These are phyloP conservation scores for Fusarium sp. DNA, from an alignment of 2,329 filamentous ascomycete species.

Conservation along the genomic window DNA sequence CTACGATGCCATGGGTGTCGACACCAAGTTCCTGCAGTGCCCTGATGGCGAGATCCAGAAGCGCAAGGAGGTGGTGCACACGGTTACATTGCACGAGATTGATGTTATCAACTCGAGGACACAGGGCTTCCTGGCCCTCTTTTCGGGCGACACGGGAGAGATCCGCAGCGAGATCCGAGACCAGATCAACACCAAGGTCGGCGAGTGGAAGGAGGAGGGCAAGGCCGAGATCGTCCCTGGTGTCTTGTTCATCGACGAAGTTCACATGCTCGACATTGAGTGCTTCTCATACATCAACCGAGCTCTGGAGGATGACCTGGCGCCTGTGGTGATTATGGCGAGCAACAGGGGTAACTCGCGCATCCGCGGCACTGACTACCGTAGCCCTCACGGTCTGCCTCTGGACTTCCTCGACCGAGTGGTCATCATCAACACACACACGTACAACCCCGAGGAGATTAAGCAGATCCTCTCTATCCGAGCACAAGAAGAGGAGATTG, in stretches of 20 bases:
- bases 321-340: slow-evolving; percentile 99
- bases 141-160: slow-evolving; percentile 97
- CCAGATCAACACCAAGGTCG: slow-evolving; percentile 99
- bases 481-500: slow-evolving; percentile 95
- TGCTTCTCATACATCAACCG: slow-evolving; percentile 99
- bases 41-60: slow-evolving; percentile 98
- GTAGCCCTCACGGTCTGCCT: slow-evolving; percentile 90
- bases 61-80: slow-evolving; percentile 96
- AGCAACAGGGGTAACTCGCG: slow-evolving; percentile 93
- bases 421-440: slow-evolving; percentile 93
- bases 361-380: slow-evolving; percentile 94
- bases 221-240: slow-evolving; percentile 98
- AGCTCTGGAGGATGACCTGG: slow-evolving; percentile 91
- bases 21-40: slow-evolving; percentile 98
- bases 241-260: slow-evolving; percentile 97
- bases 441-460: slow-evolving; percentile 86
- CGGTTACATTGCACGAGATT: slow-evolving; percentile 96
- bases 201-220: slow-evolving; percentile 99
- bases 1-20: slow-evolving; percentile 98
- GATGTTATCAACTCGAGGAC: slow-evolving; percentile 99
- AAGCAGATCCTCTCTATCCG: slow-evolving; percentile 92
- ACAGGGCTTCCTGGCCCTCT: slow-evolving; percentile 97
- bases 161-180: slow-evolving; percentile 97
- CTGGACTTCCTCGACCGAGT: slow-evolving; percentile 96
- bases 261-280: slow-evolving; percentile 99